Conservation (phyloP, 2,329 filamentous ascomycete genomes). For the Aureobasidium sp. region DNA sequence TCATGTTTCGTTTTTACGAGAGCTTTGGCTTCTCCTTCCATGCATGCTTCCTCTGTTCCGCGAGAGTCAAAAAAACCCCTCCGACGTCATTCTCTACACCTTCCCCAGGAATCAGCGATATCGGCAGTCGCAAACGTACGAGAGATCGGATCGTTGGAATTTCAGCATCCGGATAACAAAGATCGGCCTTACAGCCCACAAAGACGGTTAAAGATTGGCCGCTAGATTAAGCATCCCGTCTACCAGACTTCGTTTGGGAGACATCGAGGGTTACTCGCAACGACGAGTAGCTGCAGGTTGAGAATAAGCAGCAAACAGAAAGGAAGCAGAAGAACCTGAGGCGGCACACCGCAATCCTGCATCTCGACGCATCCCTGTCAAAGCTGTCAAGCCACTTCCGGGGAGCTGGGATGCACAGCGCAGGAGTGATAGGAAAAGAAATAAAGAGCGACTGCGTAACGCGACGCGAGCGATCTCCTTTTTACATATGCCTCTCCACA, state of each 20-base stretch:
- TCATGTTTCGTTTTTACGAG: background rate
- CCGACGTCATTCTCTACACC: background rate
- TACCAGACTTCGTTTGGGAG: background rate
- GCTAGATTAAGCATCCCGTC: background rate
- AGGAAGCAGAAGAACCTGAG: too few relatives aligned
- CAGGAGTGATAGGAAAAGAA: background rate
- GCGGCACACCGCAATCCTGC: slow-evolving; percentile 3
- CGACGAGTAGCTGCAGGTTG: background rate
- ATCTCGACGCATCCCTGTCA: slow-evolving; percentile 1
- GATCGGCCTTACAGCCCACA: background rate
- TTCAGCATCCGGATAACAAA: background rate
- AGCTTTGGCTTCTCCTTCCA: background rate
- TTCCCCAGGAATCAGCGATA: background rate
- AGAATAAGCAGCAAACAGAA: background rate
- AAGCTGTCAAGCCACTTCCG: background rate
- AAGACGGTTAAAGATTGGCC: slow-evolving; percentile 2
- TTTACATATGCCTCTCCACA: background rate
- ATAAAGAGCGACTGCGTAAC: background rate
- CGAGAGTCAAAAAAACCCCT: background rate
- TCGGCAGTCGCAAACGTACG: background rate
- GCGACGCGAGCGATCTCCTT: slow-evolving; percentile 10
- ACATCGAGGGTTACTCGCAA: background rate
- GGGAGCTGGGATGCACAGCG: background rate
- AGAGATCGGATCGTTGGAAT: background rate
- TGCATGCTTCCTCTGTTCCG: slow-evolving; percentile 2